phyloP scores from a whole-genome alignment of 2,329 filamentous ascomycete genomes.

The Rutstroemia sp. region DNA sequence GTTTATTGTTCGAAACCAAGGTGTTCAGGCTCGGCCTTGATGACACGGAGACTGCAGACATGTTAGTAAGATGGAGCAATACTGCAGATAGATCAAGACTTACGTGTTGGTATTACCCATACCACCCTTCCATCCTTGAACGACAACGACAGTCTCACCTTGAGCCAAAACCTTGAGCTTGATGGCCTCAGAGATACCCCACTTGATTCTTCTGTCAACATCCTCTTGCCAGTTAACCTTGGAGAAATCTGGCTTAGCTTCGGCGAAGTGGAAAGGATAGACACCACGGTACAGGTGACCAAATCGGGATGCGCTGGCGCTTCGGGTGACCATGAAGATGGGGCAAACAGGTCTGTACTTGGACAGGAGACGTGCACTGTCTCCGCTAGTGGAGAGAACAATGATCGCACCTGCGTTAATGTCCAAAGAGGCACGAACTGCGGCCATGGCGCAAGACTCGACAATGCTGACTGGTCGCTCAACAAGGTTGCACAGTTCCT shows the following conservation, averaged over 20 bases:
- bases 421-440: conserved; percentile 90
- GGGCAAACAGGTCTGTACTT: conserved; percentile 99
- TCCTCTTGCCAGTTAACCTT: conserved; percentile 97
- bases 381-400: conserved; percentile 90
- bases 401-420: conserved; percentile 95
- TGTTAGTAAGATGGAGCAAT: background rate
- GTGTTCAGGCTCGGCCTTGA: conserved; percentile 27
- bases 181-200: conserved; percentile 84
- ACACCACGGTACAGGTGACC: conserved; percentile 95
- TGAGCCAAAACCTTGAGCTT: conserved; percentile 68
- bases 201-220: conserved; percentile 95
- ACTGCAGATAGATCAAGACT: background rate
- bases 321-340: conserved; percentile 98
- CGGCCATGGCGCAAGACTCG: conserved; percentile 95
- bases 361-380: conserved; percentile 88
- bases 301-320: conserved; percentile 75
- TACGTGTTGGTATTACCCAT: conserved; percentile 85
- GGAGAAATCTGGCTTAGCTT: conserved; percentile 90
- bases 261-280: conserved; percentile 92
- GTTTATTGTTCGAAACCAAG: conserved; percentile 19
- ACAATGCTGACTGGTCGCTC: conserved; percentile 78
- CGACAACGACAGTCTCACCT: conserved; percentile 72
- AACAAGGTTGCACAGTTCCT: conserved; percentile 82
- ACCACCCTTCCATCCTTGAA: conserved; percentile 86
- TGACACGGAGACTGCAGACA: conserved; percentile 26